phyloP scores from a whole-genome alignment of 2,329 filamentous ascomycete species.

The Pyricularia pennisetigena region DNA sequence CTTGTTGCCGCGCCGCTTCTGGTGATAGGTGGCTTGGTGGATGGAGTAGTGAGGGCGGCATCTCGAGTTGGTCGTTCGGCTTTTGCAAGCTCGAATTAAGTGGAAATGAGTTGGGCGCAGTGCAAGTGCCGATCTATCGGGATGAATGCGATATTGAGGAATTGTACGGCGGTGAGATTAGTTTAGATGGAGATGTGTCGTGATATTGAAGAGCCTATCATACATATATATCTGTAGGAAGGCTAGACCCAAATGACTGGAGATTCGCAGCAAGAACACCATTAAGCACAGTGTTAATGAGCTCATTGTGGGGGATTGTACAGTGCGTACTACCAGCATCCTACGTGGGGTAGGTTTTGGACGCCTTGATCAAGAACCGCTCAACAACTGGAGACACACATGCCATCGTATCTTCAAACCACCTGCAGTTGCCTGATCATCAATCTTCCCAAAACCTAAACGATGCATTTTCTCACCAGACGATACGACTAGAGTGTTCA shows the following conservation, averaged over 20 bases:
- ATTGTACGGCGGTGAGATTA: not conserved
- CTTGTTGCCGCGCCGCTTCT: slow-evolving; percentile 42
- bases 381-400: not conserved
- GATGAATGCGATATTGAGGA: not conserved
- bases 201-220: not conserved
- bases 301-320: not conserved
- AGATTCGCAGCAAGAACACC: not conserved
- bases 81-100: not conserved
- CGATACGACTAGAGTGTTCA: not conserved
- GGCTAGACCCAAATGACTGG: not conserved
- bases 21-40: slow-evolving; percentile 48
- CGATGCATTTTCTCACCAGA: not conserved
- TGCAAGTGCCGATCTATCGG: too few species aligned
- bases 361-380: not conserved
- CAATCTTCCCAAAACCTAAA: not conserved
- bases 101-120: not conserved
- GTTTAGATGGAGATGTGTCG: not conserved
- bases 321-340: not conserved
- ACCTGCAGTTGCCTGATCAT: not conserved
- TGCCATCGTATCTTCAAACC: not conserved
- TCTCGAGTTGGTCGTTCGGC: slow-evolving; percentile 14
- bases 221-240: not conserved
- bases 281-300: not conserved
- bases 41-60: slow-evolving; percentile 44
- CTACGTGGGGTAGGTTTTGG: slow-evolving; percentile 1